Conservation (phyloP, 768 basidiomycete species). For the Lactarius indigo region DNA sequence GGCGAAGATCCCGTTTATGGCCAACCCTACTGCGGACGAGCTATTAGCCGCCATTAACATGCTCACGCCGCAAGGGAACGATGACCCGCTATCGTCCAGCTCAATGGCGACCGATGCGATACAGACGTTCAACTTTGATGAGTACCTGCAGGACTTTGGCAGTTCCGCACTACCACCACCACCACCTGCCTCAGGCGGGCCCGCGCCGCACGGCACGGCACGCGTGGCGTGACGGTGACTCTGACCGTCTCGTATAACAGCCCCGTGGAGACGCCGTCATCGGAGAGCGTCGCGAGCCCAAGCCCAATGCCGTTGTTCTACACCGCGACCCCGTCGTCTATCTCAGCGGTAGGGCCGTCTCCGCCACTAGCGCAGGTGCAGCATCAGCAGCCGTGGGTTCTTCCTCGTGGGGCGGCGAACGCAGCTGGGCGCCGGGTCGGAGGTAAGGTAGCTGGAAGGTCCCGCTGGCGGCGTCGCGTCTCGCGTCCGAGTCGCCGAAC, state of each 20-base stretch:
- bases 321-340: neutral
- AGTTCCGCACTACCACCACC: neutral
- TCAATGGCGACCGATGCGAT: neutral
- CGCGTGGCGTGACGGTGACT: neutral
- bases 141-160: constrained; percentile 10
- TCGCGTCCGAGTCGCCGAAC: no score
- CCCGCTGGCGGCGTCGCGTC: constrained; percentile 1
- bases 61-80: neutral
- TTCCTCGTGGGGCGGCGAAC: constrained; percentile 16
- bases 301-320: constrained; percentile 7
- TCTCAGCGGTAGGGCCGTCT: neutral
- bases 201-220: neutral
- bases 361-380: neutral
- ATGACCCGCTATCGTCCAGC: neutral
- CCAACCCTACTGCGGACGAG: constrained; percentile 7
- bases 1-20: constrained; percentile 11
- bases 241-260: neutral
- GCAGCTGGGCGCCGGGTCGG: constrained; percentile 15
- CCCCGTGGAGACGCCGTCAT: no score
- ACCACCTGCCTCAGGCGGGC: neutral
- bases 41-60: constrained; percentile 1
- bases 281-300: neutral
- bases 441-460: constrained; percentile 21
- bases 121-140: constrained; percentile 12
- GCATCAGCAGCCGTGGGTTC: neutral